phyloP scores from a whole-genome alignment of 1,139 yeast species.

The Nakaseomyces delphensis region DNA sequence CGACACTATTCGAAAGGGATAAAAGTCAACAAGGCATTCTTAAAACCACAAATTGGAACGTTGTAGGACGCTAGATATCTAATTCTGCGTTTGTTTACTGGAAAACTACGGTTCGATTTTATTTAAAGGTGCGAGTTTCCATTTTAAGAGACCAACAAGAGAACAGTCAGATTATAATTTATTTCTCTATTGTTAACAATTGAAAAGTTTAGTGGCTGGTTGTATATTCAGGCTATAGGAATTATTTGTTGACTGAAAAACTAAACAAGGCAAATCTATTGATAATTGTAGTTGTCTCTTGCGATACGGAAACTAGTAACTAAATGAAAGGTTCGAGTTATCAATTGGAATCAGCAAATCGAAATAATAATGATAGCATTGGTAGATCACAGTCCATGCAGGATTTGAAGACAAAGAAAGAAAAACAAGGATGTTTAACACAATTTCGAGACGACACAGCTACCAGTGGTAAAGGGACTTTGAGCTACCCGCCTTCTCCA shows the following conservation, averaged over 20 bases:
- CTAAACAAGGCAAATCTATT: not conserved
- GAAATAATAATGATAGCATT: conserved; percentile 5
- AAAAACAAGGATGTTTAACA: conserved; percentile 8
- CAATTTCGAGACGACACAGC: conserved; percentile 16
- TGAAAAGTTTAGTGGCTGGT: no score
- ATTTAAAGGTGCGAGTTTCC: no score
- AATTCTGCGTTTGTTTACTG: no score
- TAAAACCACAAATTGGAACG: no score
- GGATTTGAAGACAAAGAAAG: conserved; percentile 13
- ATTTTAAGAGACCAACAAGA: no score
- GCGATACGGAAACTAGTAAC: not conserved
- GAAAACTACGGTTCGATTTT: no score
- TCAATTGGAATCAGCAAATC: not conserved
- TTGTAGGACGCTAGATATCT: no score
- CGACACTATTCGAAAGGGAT: not conserved
- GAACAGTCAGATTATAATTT: no score
- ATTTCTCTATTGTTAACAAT: no score
- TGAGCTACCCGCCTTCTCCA: conserved; percentile 1
- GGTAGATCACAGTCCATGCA: conserved; percentile 18
- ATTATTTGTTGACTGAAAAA: no score
- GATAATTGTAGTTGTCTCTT: not conserved
- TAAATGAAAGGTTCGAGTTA: not conserved
- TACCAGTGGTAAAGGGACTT: conserved; percentile 13
- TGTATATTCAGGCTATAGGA: no score
- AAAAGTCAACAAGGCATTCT: not conserved